A percentile compares a stretch with the other conserved stretches of the same genome.
Conservation (phyloP, 495 filamentous ascomycete species). For the Echria macrotheca region DNA sequence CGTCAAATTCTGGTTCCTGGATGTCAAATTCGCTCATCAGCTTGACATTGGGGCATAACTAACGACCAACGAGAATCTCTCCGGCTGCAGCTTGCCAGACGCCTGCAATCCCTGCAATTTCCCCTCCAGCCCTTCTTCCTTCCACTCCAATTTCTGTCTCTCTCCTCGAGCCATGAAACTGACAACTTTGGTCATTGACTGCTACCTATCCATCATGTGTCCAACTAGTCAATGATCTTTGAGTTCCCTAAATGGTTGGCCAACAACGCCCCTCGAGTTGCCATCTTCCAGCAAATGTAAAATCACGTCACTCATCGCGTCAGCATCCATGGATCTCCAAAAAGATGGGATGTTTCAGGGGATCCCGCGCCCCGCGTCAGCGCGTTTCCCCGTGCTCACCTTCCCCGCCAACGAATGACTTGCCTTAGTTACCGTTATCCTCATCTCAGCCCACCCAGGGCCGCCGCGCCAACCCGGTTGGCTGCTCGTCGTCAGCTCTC, state of each 20-base stretch:
- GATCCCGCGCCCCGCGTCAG: background rate
- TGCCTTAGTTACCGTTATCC: background rate
- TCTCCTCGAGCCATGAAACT: background rate
- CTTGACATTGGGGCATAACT: no score
- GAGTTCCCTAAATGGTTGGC: no score
- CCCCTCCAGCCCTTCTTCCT: background rate
- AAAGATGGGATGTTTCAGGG: background rate
- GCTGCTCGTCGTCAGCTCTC: background rate
- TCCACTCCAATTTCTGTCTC: background rate
- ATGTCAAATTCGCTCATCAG: no score
- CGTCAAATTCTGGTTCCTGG: no score
- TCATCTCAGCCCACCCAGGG: constrained; percentile 1
- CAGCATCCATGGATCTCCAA: no score
- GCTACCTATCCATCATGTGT: no score
- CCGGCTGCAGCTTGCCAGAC: no score
- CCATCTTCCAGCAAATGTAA: no score
- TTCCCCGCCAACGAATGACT: constrained; percentile 4
- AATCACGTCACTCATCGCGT: no score
- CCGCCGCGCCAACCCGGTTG: background rate
- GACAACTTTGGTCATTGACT: background rate
- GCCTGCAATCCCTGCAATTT: constrained; percentile 9
- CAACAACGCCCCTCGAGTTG: no score
- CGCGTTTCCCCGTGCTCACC: constrained; percentile 1
- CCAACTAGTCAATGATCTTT: no score
- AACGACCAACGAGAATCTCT: background rate